phyloP scores from a whole-genome alignment of 805 yeast genomes.

The Myxozyma neglecta region DNA sequence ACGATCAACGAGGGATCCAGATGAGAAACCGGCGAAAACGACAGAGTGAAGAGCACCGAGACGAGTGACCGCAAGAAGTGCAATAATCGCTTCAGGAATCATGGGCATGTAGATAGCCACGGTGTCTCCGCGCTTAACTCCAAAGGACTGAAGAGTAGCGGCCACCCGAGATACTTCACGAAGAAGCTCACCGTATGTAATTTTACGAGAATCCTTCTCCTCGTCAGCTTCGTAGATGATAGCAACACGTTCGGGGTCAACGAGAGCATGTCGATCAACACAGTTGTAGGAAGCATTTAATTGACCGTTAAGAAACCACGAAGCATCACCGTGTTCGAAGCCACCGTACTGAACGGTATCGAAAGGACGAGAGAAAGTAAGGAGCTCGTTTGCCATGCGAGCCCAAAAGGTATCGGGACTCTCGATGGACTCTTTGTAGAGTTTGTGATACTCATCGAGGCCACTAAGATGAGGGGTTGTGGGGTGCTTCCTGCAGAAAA shows the following conservation, averaged over 20 bases:
- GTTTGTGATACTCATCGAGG: slow-evolving; percentile 63
- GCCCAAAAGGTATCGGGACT: slow-evolving; percentile 83
- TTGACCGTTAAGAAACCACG: slow-evolving; percentile 94
- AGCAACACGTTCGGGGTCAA: slow-evolving; percentile 72
- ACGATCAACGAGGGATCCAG: slow-evolving; percentile 90
- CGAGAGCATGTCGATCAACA: slow-evolving; percentile 92
- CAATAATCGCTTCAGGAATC: slow-evolving; percentile 94
- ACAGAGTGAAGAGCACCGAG: slow-evolving; percentile 96
- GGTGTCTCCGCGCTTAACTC: slow-evolving; percentile 90
- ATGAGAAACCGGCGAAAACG: slow-evolving; percentile 93
- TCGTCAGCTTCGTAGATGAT: slow-evolving; percentile 92
- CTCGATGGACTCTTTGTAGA: slow-evolving; percentile 73
- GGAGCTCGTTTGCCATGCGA: slow-evolving; percentile 65
- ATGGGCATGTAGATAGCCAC: slow-evolving; percentile 96
- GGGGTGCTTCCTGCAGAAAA: slow-evolving; percentile 44
- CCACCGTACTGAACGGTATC: slow-evolving; percentile 62
- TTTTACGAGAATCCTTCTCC: slow-evolving; percentile 64
- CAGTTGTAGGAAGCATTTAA: slow-evolving; percentile 91
- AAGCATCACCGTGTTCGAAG: slow-evolving; percentile 71
- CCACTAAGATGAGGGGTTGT: slow-evolving; percentile 58
- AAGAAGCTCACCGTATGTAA: slow-evolving; percentile 85
- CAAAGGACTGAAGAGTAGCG: slow-evolving; percentile 76
- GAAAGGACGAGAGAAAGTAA: slow-evolving; percentile 81
- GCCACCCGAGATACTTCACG: slow-evolving; percentile 84
- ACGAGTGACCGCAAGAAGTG: slow-evolving; percentile 91